These are phyloP conservation scores for Trifolium dubium DNA, from an alignment of 306 rosid genomes.

Conservation along the genomic window DNA sequence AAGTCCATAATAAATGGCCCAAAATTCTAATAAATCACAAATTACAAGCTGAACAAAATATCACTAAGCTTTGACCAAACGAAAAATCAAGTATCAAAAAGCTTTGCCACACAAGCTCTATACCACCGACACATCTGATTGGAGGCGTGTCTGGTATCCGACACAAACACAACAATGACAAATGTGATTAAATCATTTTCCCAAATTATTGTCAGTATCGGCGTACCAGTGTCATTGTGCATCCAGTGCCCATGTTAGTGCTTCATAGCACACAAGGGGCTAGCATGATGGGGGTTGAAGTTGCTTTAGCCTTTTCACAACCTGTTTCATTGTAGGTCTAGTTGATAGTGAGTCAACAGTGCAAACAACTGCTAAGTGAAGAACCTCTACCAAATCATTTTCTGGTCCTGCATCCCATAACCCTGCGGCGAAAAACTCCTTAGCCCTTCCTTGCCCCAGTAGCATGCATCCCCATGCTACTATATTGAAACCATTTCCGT, in stretches of 20 bases:
- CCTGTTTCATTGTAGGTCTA: conserved; percentile 92
- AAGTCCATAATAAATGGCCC: conserved; percentile 44
- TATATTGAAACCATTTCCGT: conserved; percentile 91
- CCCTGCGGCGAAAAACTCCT: conserved; percentile 82
- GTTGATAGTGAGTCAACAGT: conserved; percentile 88
- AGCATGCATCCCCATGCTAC: conserved; percentile 92
- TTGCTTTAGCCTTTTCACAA: conserved; percentile 85
- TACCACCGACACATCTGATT: neutral
- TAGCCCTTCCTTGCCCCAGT: conserved; percentile 83
- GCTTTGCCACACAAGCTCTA: conserved; percentile 14
- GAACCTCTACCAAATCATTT: conserved; percentile 83
- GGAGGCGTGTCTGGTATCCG: neutral
- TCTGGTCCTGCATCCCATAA: conserved; percentile 86
- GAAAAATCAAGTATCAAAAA: conserved; percentile 48
- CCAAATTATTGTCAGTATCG: neutral
- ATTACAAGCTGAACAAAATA: conserved; percentile 48
- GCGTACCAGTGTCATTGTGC: neutral
- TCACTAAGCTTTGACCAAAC: conserved; percentile 46
- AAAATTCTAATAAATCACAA: conserved; percentile 24
- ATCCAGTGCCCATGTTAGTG: neutral
- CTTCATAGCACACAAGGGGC: conserved; percentile 30
- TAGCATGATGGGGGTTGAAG: conserved; percentile 94
- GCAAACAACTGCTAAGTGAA: conserved; percentile 86
- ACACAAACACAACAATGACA: neutral
- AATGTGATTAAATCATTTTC: neutral